Evolutionary conservation across 2,329 filamentous ascomycete species (phyloP), one percentile per base, ranked within the genome.

Genomic region (Teratosphaeria zuluensis): DNA sequence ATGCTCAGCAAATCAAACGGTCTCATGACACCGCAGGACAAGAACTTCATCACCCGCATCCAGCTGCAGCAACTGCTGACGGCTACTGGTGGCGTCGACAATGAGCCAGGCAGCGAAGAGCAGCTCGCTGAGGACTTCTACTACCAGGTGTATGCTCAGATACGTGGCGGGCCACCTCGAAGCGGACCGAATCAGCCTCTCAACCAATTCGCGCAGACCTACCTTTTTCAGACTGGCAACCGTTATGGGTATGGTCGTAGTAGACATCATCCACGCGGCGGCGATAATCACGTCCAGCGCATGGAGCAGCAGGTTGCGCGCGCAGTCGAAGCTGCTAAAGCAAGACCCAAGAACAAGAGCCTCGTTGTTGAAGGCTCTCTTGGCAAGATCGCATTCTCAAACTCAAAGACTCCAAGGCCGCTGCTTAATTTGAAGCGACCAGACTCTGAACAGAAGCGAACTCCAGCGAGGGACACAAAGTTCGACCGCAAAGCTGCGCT

Each of bases 281-380:
- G 90, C 19, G 94, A 99, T 73, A 99, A 96, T 71, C 94, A 99
- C 70, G 90, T 97, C 77, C 94, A 97, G 73, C 87, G 94, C 58
- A 99, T 99, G 94, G 92, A 99, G 74, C 94, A 99, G 74, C 94
- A 99, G 74, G 95, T 99, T 12, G 92, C 96, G 72, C 86, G 94
- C 58, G 94, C 94, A 28, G 94, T 99, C 0, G 94, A 99, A 71
- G 94, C 94, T 0, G 94, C 94, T 56, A 99, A 97, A 78, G 90
- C 91, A 61, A 92, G 95, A 74, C 94, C 94, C 12, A 99, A 99
- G 80, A 96, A 95, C 71, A 95, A 95, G 69, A 92, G 96, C 72
- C 81, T 99, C 8, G 92, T 97, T 21, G 92, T 99, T 60, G 92
- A 96, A 70, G 94, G 94, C 30, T 96, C 91, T 69, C 77, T 99